phyloP scores from a whole-genome alignment of 345 rosid species.

The Cardiospermum halicacabum region DNA sequence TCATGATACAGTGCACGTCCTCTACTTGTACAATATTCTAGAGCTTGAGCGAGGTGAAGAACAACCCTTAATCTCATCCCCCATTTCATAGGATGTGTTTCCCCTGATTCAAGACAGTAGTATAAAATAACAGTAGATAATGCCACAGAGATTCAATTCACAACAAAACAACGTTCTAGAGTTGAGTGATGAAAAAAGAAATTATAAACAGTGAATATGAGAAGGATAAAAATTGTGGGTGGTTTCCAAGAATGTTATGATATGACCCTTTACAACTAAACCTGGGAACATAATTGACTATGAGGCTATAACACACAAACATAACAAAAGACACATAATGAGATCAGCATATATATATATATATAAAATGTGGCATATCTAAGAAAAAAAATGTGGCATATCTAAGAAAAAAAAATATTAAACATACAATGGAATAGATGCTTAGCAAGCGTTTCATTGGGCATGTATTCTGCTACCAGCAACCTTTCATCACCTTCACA shows the following conservation, averaged over 20 bases:
- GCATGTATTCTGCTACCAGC: constrained; percentile 90
- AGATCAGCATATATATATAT: too few relatives aligned
- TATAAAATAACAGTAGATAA: background rate
- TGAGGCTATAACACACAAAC: background rate
- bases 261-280: background rate
- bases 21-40: constrained; percentile 80
- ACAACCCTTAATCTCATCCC: constrained; percentile 91
- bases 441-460: constrained; percentile 88
- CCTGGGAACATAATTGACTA: background rate
- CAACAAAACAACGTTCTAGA: background rate
- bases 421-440: constrained; percentile 89
- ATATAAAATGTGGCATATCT: too few relatives aligned
- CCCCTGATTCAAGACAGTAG: constrained; percentile 55
- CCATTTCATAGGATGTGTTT: constrained; percentile 93
- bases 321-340: too few relatives aligned
- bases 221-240: background rate
- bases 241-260: background rate
- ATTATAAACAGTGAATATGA: background rate
- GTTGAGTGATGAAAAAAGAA: background rate
- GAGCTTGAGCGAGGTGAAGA: constrained; percentile 88
- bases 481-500: constrained; percentile 86
- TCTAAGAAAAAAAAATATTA: background rate
- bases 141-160: background rate
- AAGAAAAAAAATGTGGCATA: background rate
- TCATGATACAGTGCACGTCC: constrained; percentile 95